Evolutionary conservation across 306 rosid genomes (phyloP), one percentile per base, ranked within the genome.

Genomic region (Vigna angularis): DNA sequence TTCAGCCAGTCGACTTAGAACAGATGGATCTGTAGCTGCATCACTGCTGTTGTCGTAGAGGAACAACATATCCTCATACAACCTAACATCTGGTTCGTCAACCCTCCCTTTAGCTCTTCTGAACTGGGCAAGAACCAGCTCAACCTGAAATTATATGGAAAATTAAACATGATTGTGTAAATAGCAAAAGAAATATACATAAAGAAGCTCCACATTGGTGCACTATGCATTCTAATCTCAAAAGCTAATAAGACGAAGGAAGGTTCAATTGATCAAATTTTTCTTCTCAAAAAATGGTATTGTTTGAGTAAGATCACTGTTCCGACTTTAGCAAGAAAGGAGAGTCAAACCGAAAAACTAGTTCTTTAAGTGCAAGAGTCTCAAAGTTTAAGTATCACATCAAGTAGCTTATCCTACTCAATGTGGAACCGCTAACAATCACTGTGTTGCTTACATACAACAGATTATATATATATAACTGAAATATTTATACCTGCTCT

Each of bases 41-140:
- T 91, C 97, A 76, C 69, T 86, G 80, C 58, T 82, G 78, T 71
- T 83, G 67, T 85, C 73, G 80, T 93, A 85, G 72, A 91, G 87
- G 65, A 88, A 82, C 52, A 77, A 62, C 69, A 96, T 83, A 82
- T 93, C 99, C 53, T 86, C 97, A 67, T 81, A 82, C 72, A 93
- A 86, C 87, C 90, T 91, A 55, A 67, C 86, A 85, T 96, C 96
- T 0, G 91, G 91, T 26, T 81, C 79, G 65, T 93, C 98, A 72
- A 77, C 85, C 82, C 93, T 87, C 82, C 90, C 98, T 74, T 93
- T 93, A 80, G 99, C 99, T 86, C 97, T 87, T 91, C 86, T 87
- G 77, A 96, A 96, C 78, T 96, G 99, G 65, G 96, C 81, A 78
- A 93, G 96, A 85, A 96, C 98, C 59, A 96, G 93, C 77, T 96